Evolutionary conservation across 2,329 filamentous ascomycete genomes (phyloP).

Genomic region (Pestalotiopsis sp.): DNA sequence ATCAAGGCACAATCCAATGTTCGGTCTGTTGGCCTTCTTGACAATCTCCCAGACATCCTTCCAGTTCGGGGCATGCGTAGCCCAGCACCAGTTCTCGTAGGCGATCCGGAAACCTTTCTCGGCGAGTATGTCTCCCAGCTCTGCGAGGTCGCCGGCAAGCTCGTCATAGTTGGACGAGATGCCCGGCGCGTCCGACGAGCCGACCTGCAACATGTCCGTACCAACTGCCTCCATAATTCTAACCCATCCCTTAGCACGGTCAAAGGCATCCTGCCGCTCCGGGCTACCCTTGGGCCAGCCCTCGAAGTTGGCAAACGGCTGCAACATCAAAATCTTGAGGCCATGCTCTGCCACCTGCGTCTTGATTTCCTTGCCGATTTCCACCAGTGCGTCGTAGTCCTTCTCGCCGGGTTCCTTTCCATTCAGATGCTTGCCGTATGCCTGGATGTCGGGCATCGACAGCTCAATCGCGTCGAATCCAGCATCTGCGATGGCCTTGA

Average conservation of each 20-base stretch:
- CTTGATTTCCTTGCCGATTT: slow-evolving; percentile 56
- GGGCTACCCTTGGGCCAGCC: slow-evolving; percentile 65
- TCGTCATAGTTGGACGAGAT: slow-evolving; percentile 52
- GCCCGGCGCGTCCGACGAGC: slow-evolving; percentile 63
- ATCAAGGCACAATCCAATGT: slow-evolving; percentile 76
- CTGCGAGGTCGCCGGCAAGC: slow-evolving; percentile 63
- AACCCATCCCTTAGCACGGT: slow-evolving; percentile 67
- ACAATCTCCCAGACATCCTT: slow-evolving; percentile 72
- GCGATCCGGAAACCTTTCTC: slow-evolving; percentile 62
- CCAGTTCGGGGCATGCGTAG: slow-evolving; percentile 70
- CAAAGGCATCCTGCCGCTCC: slow-evolving; percentile 65
- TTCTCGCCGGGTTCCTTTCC: slow-evolving; percentile 53
- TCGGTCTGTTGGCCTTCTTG: slow-evolving; percentile 60
- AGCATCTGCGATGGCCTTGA: slow-evolving; percentile 63
- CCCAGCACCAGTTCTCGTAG: slow-evolving; percentile 86
- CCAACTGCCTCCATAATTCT: slow-evolving; percentile 71
- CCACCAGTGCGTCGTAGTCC: slow-evolving; percentile 61
- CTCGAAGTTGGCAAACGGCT: slow-evolving; percentile 78
- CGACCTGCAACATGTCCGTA: slow-evolving; percentile 71
- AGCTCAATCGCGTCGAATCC: slow-evolving; percentile 74
- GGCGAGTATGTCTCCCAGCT: slow-evolving; percentile 65
- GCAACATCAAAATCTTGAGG: slow-evolving; percentile 69
- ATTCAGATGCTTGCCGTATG: slow-evolving; percentile 56
- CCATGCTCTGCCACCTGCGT: slow-evolving; percentile 54
- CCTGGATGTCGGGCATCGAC: slow-evolving; percentile 71